Conservation (phyloP, 2,329 filamentous ascomycete genomes). For the Colletotrichum chlorophyti region DNA sequence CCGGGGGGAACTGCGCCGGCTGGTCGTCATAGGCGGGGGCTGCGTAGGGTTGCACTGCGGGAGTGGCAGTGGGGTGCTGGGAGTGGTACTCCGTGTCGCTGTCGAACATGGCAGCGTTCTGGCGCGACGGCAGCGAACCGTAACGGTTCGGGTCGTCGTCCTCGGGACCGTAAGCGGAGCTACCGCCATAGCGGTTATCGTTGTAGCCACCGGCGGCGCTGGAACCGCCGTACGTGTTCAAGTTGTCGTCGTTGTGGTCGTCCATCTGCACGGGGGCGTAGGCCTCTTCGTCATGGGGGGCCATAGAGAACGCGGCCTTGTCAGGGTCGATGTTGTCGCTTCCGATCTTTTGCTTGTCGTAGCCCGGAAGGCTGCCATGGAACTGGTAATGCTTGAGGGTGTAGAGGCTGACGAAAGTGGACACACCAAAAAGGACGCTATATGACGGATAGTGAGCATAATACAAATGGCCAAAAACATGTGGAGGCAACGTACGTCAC, state of each 20-base stretch:
- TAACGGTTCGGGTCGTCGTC: constrained; percentile 48
- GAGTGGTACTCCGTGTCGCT: constrained; percentile 56
- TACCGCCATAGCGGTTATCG: constrained; percentile 41
- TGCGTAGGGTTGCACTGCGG: constrained; percentile 35
- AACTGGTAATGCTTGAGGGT: constrained; percentile 68
- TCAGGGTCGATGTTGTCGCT: constrained; percentile 68
- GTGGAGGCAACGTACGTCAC: constrained; percentile 57
- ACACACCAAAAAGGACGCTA: constrained; percentile 62
- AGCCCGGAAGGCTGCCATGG: constrained; percentile 67
- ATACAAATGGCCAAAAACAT: not conserved
- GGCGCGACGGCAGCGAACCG: constrained; percentile 43
- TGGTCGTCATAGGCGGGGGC: constrained; percentile 45
- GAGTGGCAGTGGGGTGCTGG: constrained; percentile 39
- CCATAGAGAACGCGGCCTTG: constrained; percentile 73
- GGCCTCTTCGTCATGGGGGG: constrained; percentile 70
- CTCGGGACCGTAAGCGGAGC: constrained; percentile 34
- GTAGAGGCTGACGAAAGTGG: constrained; percentile 64
- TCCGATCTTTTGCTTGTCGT: constrained; percentile 56
- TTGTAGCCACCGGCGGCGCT: constrained; percentile 40
- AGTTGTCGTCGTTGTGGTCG: constrained; percentile 52
- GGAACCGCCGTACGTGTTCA: constrained; percentile 40
- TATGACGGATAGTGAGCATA: constrained; percentile 24
- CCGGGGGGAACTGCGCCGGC: constrained; percentile 62
- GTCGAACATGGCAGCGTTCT: constrained; percentile 53
- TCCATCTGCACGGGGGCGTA: constrained; percentile 68